phyloP scores from a whole-genome alignment of 1,139 yeast species.

The Yamadazyma trypodendri region DNA sequence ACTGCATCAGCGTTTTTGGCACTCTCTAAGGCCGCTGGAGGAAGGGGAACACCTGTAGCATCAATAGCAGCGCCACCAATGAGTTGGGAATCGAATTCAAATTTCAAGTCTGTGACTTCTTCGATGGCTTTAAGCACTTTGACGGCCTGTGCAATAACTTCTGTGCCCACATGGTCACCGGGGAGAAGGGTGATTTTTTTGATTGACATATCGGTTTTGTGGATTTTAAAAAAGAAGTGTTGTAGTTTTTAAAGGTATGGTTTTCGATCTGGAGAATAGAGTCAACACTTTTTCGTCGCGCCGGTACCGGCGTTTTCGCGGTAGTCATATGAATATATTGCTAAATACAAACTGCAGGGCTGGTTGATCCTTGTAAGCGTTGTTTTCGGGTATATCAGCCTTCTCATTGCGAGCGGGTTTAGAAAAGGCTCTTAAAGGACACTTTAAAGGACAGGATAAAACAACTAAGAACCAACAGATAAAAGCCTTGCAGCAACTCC shows the following conservation, averaged over 20 bases:
- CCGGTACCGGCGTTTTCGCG: conserved; percentile 6
- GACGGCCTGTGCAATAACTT: conserved; percentile 84
- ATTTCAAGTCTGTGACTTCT: conserved; percentile 56
- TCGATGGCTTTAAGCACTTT: conserved; percentile 83
- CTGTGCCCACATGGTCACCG: conserved; percentile 97
- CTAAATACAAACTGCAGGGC: not conserved
- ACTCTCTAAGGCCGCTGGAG: conserved; percentile 85
- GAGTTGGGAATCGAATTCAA: conserved; percentile 76
- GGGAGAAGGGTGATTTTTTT: conserved; percentile 81
- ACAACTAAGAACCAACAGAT: too few relatives aligned
- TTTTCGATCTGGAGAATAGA: too few relatives aligned
- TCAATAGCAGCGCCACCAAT: conserved; percentile 99
- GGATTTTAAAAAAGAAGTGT: not conserved
- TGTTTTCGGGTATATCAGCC: not conserved
- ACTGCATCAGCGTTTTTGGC: conserved; percentile 91
- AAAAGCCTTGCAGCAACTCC: too few relatives aligned
- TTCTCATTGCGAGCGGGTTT: too few relatives aligned
- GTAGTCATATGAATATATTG: not conserved
- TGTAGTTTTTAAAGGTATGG: not conserved
- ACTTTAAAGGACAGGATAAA: too few relatives aligned
- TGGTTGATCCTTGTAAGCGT: too few relatives aligned
- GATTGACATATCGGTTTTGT: not conserved
- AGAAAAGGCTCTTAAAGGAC: too few relatives aligned
- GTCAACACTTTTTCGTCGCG: not conserved
- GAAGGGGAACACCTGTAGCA: conserved; percentile 89